These are phyloP conservation scores for Neurospora hispaniola DNA, from an alignment of 495 filamentous ascomycete genomes.

Conservation along the genomic window DNA sequence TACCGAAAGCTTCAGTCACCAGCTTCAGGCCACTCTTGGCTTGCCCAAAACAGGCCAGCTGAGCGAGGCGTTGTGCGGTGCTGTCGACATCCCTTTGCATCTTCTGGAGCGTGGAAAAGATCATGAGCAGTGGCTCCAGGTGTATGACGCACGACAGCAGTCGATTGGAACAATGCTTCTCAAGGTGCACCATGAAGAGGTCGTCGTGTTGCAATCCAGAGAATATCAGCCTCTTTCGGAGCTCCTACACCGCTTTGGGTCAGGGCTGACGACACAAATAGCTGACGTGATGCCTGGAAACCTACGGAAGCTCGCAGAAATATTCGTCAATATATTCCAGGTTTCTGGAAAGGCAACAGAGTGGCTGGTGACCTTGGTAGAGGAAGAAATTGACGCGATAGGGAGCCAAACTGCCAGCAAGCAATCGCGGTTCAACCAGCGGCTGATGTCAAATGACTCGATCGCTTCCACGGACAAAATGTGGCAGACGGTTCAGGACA, in stretches of 20 bases:
- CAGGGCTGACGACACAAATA: slow-evolving; percentile 76
- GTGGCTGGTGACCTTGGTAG: slow-evolving; percentile 87
- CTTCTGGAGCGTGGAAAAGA: slow-evolving; percentile 70
- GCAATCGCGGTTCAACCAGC: slow-evolving; percentile 61
- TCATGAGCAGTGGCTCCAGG: slow-evolving; percentile 81
- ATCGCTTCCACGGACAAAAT: slow-evolving; percentile 46
- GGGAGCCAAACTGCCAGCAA: slow-evolving; percentile 63
- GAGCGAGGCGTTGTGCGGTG: slow-evolving; percentile 48
- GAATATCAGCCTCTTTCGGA: slow-evolving; percentile 81
- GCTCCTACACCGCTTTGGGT: slow-evolving; percentile 72
- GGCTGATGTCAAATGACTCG: slow-evolving; percentile 73
- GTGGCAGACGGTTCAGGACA: slow-evolving; percentile 47
- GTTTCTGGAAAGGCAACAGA: slow-evolving; percentile 80
- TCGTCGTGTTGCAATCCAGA: slow-evolving; percentile 73
- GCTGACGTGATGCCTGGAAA: slow-evolving; percentile 66
- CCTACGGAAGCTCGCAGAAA: slow-evolving; percentile 70
- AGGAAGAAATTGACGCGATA: slow-evolving; percentile 93
- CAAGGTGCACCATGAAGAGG: slow-evolving; percentile 72
- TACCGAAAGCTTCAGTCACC: slow-evolving; percentile 30
- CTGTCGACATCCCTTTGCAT: slow-evolving; percentile 75
- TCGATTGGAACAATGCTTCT: slow-evolving; percentile 79
- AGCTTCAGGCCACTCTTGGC: slow-evolving; percentile 33
- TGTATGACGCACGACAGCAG: slow-evolving; percentile 61
- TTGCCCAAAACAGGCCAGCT: slow-evolving; percentile 26
- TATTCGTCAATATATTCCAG: slow-evolving; percentile 89